phyloP scores from a whole-genome alignment of 495 filamentous ascomycete species.

The Talaromyces wortmannii region DNA sequence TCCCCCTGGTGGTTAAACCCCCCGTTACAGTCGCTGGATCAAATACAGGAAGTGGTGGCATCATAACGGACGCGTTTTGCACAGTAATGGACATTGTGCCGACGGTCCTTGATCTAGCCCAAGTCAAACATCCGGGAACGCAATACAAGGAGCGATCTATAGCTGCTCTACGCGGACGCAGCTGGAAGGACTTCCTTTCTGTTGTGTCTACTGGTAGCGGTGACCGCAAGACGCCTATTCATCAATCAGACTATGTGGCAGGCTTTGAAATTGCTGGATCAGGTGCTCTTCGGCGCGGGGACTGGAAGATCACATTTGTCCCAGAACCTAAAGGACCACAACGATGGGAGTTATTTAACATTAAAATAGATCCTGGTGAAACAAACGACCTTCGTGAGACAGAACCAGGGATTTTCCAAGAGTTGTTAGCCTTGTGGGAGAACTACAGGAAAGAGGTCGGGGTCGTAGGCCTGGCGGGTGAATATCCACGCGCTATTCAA shows the following conservation, averaged over 20 bases:
- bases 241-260: constrained; percentile 5
- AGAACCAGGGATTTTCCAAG: constrained; percentile 7
- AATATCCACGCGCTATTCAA: no score
- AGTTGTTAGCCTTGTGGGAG: constrained; percentile 7
- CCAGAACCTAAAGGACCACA: constrained; percentile 10
- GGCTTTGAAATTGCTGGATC: constrained; percentile 12
- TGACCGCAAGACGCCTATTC: not conserved
- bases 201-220: not conserved
- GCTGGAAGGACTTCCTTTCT: constrained; percentile 10
- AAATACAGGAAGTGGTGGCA: constrained; percentile 17
- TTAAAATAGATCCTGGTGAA: constrained; percentile 11
- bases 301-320: constrained; percentile 12
- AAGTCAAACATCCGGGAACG: constrained; percentile 37
- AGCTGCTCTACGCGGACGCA: constrained; percentile 38
- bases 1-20: constrained; percentile 32
- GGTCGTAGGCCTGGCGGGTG: no score
- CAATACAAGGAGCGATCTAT: constrained; percentile 35
- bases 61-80: constrained; percentile 21
- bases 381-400: constrained; percentile 10
- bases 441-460: not conserved
- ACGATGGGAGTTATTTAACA: constrained; percentile 17
- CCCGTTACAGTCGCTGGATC: constrained; percentile 13
- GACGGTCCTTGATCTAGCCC: constrained; percentile 42
- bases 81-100: constrained; percentile 46
- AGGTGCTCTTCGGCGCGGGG: constrained; percentile 9